These are phyloP conservation scores for Scutellaria barbata DNA, from an alignment of 257 asterid species.

Conservation along the genomic window DNA sequence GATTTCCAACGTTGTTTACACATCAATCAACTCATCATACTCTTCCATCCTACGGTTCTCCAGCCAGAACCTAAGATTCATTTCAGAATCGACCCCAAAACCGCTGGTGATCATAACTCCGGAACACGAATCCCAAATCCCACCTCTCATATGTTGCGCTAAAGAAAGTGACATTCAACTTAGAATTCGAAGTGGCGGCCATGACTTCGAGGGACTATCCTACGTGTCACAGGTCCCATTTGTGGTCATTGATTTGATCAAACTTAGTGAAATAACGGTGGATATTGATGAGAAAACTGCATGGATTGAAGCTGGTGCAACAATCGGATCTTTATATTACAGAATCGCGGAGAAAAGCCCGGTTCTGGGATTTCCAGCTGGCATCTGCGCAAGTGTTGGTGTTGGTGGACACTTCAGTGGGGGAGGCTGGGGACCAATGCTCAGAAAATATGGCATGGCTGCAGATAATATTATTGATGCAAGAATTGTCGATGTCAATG, in stretches of 20 bases:
- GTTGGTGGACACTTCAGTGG: constrained; percentile 40
- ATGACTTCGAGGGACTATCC: constrained; percentile 34
- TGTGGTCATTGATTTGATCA: constrained; percentile 33
- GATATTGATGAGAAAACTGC: constrained; percentile 25
- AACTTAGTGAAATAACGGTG: neutral
- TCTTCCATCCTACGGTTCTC: neutral
- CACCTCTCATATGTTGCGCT: constrained; percentile 26
- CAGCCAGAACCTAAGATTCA: constrained; percentile 7
- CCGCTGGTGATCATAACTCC: constrained; percentile 26
- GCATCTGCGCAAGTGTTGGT: constrained; percentile 28
- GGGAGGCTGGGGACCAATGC: constrained; percentile 26
- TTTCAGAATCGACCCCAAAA: neutral
- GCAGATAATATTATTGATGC: constrained; percentile 20
- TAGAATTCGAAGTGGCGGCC: constrained; percentile 36
- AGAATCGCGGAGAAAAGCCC: constrained; percentile 7
- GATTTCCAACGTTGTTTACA: constrained; percentile 19
- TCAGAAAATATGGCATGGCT: constrained; percentile 4
- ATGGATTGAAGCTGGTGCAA: constrained; percentile 35
- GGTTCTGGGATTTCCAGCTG: constrained; percentile 25
- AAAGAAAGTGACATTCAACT: constrained; percentile 7
- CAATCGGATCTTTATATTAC: constrained; percentile 24
- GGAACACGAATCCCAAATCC: constrained; percentile 32
- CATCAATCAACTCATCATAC: constrained; percentile 25
- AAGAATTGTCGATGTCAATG: constrained; percentile 10
- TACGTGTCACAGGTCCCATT: constrained; percentile 31